Evolutionary conservation across 139 green algal species (phyloP), one percentile per base, ranked within the genome.

Genomic region (Asterochloris erici): DNA sequence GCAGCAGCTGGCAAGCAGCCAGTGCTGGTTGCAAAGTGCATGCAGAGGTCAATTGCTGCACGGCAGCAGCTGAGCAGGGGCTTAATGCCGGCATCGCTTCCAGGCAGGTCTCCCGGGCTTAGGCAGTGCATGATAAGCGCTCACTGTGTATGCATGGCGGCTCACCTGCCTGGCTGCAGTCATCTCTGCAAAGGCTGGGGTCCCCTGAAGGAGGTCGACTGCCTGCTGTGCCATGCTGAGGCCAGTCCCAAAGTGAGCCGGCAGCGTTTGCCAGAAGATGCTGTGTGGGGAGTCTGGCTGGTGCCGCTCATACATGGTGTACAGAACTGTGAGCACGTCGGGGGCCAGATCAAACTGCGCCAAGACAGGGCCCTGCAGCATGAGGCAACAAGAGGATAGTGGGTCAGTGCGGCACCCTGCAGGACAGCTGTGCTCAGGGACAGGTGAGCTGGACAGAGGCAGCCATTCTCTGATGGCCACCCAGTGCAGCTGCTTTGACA

Each of bases 301-400:
- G 54, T 75, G 78, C 0, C 88, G 84, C 60, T 94, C 91, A 16
- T 90, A 85, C 85, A 92, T 92, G 10, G 85, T 92, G 61, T 63
- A 81, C 0, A 81, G 73, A 63, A 81, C 63, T 63, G 63, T 38
- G 24, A 81, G 73, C 16, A 38, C 62, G 27, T 81, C 77, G 62
- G 29, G 61, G 12, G 11, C 77, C 17, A 81, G 77, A 62, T 62
- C 0, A 26, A 81, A 73, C 63, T 81, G 77, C 11, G 15, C 62
- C 26, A 81, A 27, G 1, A 28, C 77, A 62, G 63, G 63, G 26
- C 77, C 77, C 77, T 81, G 77, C 63, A 80, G n/a, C 23, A 16
- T 16, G 21, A 76, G 62, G 29, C 62, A 15, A 12, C 77, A 23
- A 81, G 77, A 62, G 61, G 0, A 26, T 74, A 62, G 16, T 81